phyloP scores from a whole-genome alignment of 768 basidiomycete genomes.

The Suillus weaverae region DNA sequence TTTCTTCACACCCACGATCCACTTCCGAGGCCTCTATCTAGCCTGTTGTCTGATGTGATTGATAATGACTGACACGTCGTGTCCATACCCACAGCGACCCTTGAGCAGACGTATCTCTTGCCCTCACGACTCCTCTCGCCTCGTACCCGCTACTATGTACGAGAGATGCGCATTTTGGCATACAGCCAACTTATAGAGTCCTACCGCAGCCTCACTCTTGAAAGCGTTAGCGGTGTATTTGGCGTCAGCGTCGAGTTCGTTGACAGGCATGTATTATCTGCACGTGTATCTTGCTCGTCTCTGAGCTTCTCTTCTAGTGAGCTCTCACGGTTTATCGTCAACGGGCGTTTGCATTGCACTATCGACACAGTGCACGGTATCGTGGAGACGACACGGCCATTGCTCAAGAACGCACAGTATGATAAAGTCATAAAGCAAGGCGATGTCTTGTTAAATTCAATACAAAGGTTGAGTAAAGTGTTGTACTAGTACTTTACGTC shows the following conservation, averaged over 20 bases:
- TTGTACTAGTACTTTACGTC: slow-evolving; percentile 44
- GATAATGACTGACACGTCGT: too few relatives aligned
- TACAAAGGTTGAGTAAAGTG: slow-evolving; percentile 91
- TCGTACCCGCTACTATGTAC: slow-evolving; percentile 86
- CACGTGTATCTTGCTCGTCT: neutral
- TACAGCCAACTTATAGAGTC: too few relatives aligned
- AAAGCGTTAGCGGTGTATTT: slow-evolving; percentile 73
- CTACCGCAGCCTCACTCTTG: too few relatives aligned
- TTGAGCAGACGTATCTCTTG: slow-evolving; percentile 83
- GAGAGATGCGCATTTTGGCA: slow-evolving; percentile 72
- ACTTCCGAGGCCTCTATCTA: neutral
- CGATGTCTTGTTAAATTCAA: slow-evolving; percentile 82
- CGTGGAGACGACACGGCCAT: slow-evolving; percentile 84
- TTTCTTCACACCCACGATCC: too few relatives aligned
- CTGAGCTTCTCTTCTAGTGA: slow-evolving; percentile 54
- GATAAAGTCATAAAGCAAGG: slow-evolving; percentile 93
- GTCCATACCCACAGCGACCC: slow-evolving; percentile 54
- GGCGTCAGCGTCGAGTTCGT: slow-evolving; percentile 88
- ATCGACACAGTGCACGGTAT: slow-evolving; percentile 96
- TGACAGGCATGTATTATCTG: slow-evolving; percentile 60
- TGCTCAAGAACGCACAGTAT: slow-evolving; percentile 82
- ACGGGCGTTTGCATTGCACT: slow-evolving; percentile 77
- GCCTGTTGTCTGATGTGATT: neutral
- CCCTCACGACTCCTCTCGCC: slow-evolving; percentile 82
- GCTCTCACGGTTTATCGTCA: slow-evolving; percentile 88